These are phyloP conservation scores for Kodamaea kaohsiungensis DNA, from an alignment of 805 yeast species.

Conservation along the genomic window DNA sequence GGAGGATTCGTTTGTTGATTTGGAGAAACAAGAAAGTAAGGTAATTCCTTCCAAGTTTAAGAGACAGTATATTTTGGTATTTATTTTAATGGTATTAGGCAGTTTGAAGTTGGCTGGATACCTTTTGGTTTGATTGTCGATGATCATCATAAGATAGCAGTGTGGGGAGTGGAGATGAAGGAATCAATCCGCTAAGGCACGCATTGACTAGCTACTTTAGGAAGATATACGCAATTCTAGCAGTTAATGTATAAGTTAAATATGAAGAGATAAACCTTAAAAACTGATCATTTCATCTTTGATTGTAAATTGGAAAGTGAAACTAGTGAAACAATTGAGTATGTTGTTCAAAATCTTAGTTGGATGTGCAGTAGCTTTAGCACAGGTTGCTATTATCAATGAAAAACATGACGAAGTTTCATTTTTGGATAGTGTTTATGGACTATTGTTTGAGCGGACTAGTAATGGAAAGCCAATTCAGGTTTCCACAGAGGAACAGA, in stretches of 20 bases:
- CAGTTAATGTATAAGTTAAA: not conserved
- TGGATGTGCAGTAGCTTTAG: not conserved
- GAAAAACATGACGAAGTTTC: conserved; percentile 1
- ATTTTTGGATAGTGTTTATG: conserved; percentile 29
- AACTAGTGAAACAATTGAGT: not conserved
- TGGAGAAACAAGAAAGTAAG: not conserved
- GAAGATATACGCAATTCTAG: not conserved
- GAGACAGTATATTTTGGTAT: not conserved
- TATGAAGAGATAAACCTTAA: not conserved
- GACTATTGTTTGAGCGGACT: conserved; percentile 21
- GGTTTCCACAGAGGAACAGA: not conserved
- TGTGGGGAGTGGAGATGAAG: not conserved
- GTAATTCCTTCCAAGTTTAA: not conserved
- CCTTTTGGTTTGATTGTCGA: not conserved
- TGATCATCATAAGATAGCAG: not conserved
- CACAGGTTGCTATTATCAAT: conserved; percentile 1
- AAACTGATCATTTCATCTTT: not conserved
- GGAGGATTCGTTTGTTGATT: not conserved
- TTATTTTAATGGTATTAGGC: not conserved
- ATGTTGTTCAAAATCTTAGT: not conserved
- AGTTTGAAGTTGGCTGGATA: not conserved
- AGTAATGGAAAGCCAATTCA: conserved; percentile 5
- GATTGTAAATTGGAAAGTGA: no score
- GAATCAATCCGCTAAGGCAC: not conserved
- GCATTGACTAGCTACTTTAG: not conserved